A percentile compares a stretch with the other conserved stretches of the same genome.
phyloP scores from a whole-genome alignment of 495 filamentous ascomycete species.

The Penicillium steckii region DNA sequence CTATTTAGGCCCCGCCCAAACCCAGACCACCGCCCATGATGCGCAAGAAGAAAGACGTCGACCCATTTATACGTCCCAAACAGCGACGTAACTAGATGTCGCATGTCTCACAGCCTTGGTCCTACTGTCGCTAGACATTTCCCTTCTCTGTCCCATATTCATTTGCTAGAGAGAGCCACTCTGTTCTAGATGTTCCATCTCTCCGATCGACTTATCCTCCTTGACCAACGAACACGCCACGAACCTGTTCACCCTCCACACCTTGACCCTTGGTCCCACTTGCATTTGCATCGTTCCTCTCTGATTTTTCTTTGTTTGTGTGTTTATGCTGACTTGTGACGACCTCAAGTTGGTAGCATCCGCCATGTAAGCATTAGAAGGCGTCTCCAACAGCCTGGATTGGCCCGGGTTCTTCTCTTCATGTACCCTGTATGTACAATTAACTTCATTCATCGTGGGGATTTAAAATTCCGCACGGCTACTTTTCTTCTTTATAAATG shows the following conservation, averaged over 20 bases:
- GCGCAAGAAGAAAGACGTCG: constrained; percentile 47
- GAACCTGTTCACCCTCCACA: not conserved
- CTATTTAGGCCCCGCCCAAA: constrained; percentile 13
- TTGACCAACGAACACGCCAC: no score
- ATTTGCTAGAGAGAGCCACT: not conserved
- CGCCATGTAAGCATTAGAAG: constrained; percentile 12
- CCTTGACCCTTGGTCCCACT: not conserved
- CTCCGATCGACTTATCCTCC: not conserved
- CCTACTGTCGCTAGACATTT: not conserved
- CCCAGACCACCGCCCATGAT: constrained; percentile 33
- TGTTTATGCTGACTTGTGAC: constrained; percentile 3
- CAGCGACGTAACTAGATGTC: constrained; percentile 27
- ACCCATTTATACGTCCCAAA: constrained; percentile 55
- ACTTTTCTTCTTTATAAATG: not conserved
- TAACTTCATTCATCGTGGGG: not conserved
- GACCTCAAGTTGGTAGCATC: constrained; percentile 7
- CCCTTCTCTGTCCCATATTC: not conserved
- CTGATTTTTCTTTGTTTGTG: constrained; percentile 1
- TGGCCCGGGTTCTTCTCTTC: not conserved
- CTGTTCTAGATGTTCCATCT: not conserved
- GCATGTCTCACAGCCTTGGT: not conserved
- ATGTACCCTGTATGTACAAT: constrained; percentile 6
- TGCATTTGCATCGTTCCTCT: not conserved
- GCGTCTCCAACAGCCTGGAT: constrained; percentile 6
- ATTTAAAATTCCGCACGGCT: not conserved